Evolutionary conservation across 768 basidiomycete genomes (phyloP).

Genomic region (Strobilomyces echinocephalus): DNA sequence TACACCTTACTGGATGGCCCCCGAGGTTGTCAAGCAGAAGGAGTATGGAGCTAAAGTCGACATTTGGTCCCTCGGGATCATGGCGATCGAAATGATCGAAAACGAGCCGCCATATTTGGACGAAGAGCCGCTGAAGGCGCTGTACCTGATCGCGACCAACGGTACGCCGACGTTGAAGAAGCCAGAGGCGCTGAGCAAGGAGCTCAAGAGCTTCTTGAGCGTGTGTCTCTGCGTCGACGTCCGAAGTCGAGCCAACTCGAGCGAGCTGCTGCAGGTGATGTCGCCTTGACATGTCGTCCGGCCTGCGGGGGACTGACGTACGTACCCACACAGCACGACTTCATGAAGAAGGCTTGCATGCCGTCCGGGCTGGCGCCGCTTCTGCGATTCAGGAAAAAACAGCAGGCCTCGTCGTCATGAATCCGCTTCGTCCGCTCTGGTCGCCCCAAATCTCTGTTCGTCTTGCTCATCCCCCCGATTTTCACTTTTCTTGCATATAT

Average conservation of each 20-base stretch:
- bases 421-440: background rate
- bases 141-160: slow-evolving; percentile 96
- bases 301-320: background rate
- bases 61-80: slow-evolving; percentile 95
- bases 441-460: too few relatives aligned
- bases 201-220: slow-evolving; percentile 93
- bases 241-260: slow-evolving; percentile 84
- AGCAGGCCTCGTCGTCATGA: background rate
- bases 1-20: slow-evolving; percentile 98
- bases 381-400: slow-evolving; percentile 64
- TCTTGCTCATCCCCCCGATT: too few relatives aligned
- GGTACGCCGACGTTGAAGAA: slow-evolving; percentile 98
- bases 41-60: slow-evolving; percentile 96
- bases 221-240: slow-evolving; percentile 99
- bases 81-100: slow-evolving; percentile 99
- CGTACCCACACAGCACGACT: slow-evolving; percentile 70
- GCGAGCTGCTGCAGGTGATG: slow-evolving; percentile 77
- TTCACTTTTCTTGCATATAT: too few relatives aligned
- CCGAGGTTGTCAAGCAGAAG: slow-evolving; percentile 95
- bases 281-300: background rate
- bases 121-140: slow-evolving; percentile 89
- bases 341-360: slow-evolving; percentile 84
- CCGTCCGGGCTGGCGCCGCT: slow-evolving; percentile 80
- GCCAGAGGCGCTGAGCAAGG: slow-evolving; percentile 85
- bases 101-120: slow-evolving; percentile 95